These are phyloP conservation scores for Lipomyces japonicus DNA, from an alignment of 805 yeast species.

Conservation along the genomic window DNA sequence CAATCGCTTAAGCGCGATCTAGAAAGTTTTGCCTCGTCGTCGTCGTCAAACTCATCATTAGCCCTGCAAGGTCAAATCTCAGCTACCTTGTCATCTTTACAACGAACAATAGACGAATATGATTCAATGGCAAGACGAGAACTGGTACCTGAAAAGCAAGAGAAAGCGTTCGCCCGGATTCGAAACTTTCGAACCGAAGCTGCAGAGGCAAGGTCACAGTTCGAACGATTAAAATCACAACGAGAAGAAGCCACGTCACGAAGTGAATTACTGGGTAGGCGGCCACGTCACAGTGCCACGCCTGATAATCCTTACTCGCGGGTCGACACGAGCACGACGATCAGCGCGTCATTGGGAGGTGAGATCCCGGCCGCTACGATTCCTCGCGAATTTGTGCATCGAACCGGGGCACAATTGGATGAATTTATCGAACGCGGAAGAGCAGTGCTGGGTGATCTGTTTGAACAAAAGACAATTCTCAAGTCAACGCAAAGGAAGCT, in stretches of 20 bases:
- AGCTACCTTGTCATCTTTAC: slow-evolving; percentile 72
- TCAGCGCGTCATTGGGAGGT: slow-evolving; percentile 2
- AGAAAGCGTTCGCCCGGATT: slow-evolving; percentile 60
- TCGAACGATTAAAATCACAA: slow-evolving; percentile 51
- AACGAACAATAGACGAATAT: slow-evolving; percentile 72
- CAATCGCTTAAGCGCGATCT: slow-evolving; percentile 68
- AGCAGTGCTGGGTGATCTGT: slow-evolving; percentile 76
- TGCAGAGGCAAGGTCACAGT: slow-evolving; percentile 47
- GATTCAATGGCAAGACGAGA: slow-evolving; percentile 57
- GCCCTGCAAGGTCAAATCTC: slow-evolving; percentile 73
- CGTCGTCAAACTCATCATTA: slow-evolving; percentile 66
- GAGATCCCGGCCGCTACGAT: slow-evolving; percentile 23
- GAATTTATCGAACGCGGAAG: slow-evolving; percentile 88
- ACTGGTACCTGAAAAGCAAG: slow-evolving; percentile 49
- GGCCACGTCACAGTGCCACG: slow-evolving; percentile 36
- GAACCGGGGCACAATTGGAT: slow-evolving; percentile 80
- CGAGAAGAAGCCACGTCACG: slow-evolving; percentile 52
- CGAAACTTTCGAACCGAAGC: slow-evolving; percentile 48
- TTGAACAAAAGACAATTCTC: slow-evolving; percentile 75
- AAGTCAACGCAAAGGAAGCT: slow-evolving; percentile 59
- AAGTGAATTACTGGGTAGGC: slow-evolving; percentile 55
- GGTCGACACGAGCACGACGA: slow-evolving; percentile 1
- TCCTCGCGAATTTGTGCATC: slow-evolving; percentile 55
- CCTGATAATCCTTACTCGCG: slow-evolving; percentile 37
- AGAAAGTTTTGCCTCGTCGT: slow-evolving; percentile 52